phyloP scores from a whole-genome alignment of 257 asterid species.

The Forsythia viridissima region DNA sequence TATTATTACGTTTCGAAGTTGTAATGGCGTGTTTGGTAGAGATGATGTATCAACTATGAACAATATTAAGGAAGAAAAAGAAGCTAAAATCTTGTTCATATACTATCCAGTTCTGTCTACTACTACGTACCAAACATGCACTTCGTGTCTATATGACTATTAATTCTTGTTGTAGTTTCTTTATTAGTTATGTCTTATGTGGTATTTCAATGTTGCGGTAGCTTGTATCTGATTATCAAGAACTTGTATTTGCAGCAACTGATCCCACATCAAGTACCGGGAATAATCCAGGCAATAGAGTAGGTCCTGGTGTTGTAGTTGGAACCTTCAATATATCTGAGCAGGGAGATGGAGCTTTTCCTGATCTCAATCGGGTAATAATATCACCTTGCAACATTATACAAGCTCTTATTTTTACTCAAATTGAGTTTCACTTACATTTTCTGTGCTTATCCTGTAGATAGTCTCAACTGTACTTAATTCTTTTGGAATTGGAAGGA shows the following conservation, averaged over 20 bases:
- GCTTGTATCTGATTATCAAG: conserved; percentile 26
- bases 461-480: conserved; percentile 67
- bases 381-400: conserved; percentile 7
- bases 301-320: conserved; percentile 65
- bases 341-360: conserved; percentile 77
- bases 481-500: conserved; percentile 70
- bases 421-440: conserved; percentile 7
- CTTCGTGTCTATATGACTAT: not conserved
- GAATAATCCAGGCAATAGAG: conserved; percentile 43
- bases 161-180: conserved; percentile 2
- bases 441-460: conserved; percentile 46
- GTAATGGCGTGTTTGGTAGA: not conserved
- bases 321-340: conserved; percentile 86
- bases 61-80: not conserved
- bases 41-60: not conserved
- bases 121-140: not conserved
- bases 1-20: too few relatives aligned
- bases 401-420: conserved; percentile 15
- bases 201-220: conserved; percentile 16
- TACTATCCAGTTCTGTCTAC: not conserved
- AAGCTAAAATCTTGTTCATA: not conserved
- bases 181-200: conserved; percentile 10
- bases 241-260: conserved; percentile 45
- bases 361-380: conserved; percentile 78
- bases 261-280: conserved; percentile 59